Conservation (phyloP, 1,284 basidiomycete genomes). For the Fomitopsis betulina region DNA sequence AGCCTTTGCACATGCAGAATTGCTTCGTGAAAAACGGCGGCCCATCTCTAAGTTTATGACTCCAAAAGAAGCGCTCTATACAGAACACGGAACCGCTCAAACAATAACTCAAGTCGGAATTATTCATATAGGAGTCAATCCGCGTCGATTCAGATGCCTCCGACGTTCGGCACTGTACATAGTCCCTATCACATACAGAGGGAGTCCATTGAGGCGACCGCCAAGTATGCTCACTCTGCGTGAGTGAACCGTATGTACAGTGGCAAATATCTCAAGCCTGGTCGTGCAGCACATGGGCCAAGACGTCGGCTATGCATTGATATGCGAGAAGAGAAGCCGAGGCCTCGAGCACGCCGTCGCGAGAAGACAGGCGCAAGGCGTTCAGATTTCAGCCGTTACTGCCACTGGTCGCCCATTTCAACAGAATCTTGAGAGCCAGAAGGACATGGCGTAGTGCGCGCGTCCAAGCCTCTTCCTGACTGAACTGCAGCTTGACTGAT, state of each 20-base stretch:
- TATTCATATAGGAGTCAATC: no score
- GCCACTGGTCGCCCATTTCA: constrained; percentile 82
- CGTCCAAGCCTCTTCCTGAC: constrained; percentile 95
- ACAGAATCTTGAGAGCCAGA: constrained; percentile 80
- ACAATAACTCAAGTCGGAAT: no score
- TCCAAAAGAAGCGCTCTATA: no score
- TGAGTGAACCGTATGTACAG: not conserved
- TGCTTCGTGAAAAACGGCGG: no score
- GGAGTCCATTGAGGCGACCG: no score
- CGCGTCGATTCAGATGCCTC: no score
- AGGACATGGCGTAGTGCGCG: constrained; percentile 89
- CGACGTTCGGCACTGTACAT: not conserved
- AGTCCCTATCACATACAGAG: not conserved
- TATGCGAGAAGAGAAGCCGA: not conserved
- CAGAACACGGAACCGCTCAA: no score
- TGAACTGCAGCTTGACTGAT: constrained; percentile 91
- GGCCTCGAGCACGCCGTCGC: not conserved
- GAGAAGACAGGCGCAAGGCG: not conserved
- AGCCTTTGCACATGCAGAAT: no score
- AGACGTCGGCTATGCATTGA: not conserved
- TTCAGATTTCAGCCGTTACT: constrained; percentile 49
- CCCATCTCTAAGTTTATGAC: no score
- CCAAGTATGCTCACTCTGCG: no score
- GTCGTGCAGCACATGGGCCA: not conserved
- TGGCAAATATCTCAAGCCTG: not conserved